These are phyloP conservation scores for Diaporthe ampelina DNA, from an alignment of 2,329 filamentous ascomycete species.

Conservation along the genomic window DNA sequence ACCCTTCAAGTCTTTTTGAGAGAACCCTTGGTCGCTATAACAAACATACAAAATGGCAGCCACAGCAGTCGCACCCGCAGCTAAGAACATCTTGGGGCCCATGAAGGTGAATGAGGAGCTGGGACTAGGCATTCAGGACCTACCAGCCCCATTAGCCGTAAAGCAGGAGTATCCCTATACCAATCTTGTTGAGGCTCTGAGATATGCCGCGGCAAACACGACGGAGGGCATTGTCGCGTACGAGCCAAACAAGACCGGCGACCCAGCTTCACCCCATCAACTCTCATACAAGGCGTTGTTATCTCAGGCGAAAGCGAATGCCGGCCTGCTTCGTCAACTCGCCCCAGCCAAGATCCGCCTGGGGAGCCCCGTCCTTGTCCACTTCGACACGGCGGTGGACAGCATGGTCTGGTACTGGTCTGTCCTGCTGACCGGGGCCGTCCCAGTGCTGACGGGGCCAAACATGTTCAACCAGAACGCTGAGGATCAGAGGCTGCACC, in stretches of 20 bases:
- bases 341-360: neutral
- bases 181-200: neutral
- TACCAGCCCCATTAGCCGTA: neutral
- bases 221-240: neutral
- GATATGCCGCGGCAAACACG: neutral
- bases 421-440: neutral
- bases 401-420: neutral
- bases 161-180: neutral
- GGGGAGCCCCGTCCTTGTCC: neutral
- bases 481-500: neutral
- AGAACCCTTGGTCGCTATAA: neutral
- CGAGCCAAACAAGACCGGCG: neutral
- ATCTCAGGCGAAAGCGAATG: neutral
- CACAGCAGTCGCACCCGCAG: neutral
- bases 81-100: neutral
- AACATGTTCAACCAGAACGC: conserved; percentile 7
- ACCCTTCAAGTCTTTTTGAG: neutral
- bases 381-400: neutral
- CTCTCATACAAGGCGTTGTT: neutral
- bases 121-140: neutral
- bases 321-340: neutral
- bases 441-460: neutral
- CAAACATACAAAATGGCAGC: neutral
- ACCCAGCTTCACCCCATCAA: neutral
- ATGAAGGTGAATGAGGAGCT: neutral